Base-by-base conservation (phyloP, 202 grass and related monocot genomes). In the Schoenoplectus triqueter region DNA sequence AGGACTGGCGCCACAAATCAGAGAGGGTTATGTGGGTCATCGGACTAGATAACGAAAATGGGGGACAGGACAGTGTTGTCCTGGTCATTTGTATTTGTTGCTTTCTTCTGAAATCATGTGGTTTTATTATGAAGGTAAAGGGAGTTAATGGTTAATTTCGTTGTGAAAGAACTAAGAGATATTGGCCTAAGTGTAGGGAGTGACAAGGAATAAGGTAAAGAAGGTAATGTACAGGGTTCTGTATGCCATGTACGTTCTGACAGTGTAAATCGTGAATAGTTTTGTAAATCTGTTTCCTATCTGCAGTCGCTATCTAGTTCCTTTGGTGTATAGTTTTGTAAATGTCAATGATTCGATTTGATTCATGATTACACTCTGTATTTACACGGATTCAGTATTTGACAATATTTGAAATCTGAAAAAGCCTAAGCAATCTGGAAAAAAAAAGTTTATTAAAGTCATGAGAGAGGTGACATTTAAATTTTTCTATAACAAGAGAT, bases 381-480 rank as follows among this genome's bases (percentile, higher is more conserved):
- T 31, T 31, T 31, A 31, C 31, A 31, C 31, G 31, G 1, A 50
- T 45, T 69, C 2, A 7, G 18, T 17, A 51, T 51, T 52, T 55
- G 18, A 75, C 18, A 52, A 19, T 13, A 74, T 74, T 22, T 57
- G 55, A 11, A 10, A 57, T 57, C 55, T 57, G 31, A 15, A 40
- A 93, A 73, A 81, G 88, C 88, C 82, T 78, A 84, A 84, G 95
- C 86, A 67, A 95, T 89, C 95, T 95, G 45, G 13, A 57, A 11
- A 77, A 73, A 82, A 86, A 4, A 1, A 64, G 66, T 69, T 70
- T 42, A 4, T 44, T 50, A 14, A 76, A 17, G 15, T 14, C 70
- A 40, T 80, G 64, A 14, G 49, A 84, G 63, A 1, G 61, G 57
- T 62, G 31, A 31, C 31, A 31, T 31, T 31, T 31, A 69, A 13